Conservation (phyloP, 2,329 filamentous ascomycete genomes). For the Colletotrichum sp. region DNA sequence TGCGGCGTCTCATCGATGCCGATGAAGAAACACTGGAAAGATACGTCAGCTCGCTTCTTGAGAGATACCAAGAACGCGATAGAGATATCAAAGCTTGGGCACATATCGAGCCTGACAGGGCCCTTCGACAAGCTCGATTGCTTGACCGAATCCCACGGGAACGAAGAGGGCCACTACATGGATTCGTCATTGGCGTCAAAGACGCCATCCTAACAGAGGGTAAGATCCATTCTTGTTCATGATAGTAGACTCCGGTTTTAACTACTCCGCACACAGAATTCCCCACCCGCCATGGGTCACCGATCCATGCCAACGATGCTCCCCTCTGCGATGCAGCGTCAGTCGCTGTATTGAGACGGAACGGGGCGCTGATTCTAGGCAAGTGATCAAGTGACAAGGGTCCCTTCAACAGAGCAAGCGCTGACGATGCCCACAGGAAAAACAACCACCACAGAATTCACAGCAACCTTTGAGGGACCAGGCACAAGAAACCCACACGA, state of each 20-base stretch:
- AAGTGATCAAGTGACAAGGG: neutral
- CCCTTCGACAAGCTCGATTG: conserved; percentile 52
- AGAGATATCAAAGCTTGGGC: conserved; percentile 53
- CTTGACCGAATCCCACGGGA: conserved; percentile 53
- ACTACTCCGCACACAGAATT: conserved; percentile 43
- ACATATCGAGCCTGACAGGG: conserved; percentile 45
- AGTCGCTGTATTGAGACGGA: conserved; percentile 54
- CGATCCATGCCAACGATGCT: conserved; percentile 53
- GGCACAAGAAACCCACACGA: conserved; percentile 70
- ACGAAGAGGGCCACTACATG: conserved; percentile 59
- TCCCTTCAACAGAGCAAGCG: neutral
- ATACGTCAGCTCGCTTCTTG: conserved; percentile 52
- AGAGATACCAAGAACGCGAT: conserved; percentile 47
- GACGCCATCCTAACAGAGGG: conserved; percentile 63
- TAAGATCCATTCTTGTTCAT: conserved; percentile 22
- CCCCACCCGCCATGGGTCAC: conserved; percentile 61
- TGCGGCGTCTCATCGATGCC: neutral
- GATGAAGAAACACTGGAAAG: conserved; percentile 50
- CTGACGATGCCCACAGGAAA: conserved; percentile 41
- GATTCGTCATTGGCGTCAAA: conserved; percentile 61
- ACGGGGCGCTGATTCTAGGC: conserved; percentile 61
- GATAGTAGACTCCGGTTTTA: neutral
- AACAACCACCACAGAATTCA: conserved; percentile 69
- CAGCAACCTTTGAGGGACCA: conserved; percentile 57
- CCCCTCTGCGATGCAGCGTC: conserved; percentile 55